Percentiles rank a stretch among this genome's conserved stretches.
phyloP scores from a whole-genome alignment of 257 asterid species.

The Solanum tarapatanum region DNA sequence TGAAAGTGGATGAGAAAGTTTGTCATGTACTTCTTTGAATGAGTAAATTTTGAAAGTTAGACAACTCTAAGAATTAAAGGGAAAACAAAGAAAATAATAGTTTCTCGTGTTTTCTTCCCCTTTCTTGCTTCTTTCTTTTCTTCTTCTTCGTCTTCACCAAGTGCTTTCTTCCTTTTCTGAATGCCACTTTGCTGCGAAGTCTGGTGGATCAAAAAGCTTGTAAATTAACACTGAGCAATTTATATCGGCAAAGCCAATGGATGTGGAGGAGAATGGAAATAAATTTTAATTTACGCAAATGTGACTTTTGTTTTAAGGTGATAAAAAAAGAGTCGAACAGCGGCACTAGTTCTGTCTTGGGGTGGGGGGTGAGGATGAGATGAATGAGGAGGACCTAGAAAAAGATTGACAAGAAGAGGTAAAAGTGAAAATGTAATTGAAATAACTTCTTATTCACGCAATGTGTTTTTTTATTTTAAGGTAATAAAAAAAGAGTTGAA shows the following conservation, averaged over 20 bases:
- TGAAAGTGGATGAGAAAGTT: background rate
- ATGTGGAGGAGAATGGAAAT: background rate
- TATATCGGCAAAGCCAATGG: background rate
- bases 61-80: background rate
- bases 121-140: background rate
- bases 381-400: too few species aligned
- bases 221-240: background rate
- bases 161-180: background rate
- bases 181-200: background rate
- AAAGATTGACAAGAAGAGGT: background rate
- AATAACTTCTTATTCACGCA: background rate
- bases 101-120: background rate
- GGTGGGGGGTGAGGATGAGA: too few species aligned
- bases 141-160: background rate
- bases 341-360: background rate
- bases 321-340: background rate
- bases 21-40: background rate
- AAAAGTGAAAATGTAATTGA: background rate
- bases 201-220: background rate
- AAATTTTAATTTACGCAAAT: background rate
- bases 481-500: background rate
- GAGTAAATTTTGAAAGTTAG: background rate
- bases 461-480: background rate
- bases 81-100: background rate
- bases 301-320: background rate